phyloP scores from a whole-genome alignment of 2,329 filamentous ascomycete genomes.

The Sarocladiaceae sp. region DNA sequence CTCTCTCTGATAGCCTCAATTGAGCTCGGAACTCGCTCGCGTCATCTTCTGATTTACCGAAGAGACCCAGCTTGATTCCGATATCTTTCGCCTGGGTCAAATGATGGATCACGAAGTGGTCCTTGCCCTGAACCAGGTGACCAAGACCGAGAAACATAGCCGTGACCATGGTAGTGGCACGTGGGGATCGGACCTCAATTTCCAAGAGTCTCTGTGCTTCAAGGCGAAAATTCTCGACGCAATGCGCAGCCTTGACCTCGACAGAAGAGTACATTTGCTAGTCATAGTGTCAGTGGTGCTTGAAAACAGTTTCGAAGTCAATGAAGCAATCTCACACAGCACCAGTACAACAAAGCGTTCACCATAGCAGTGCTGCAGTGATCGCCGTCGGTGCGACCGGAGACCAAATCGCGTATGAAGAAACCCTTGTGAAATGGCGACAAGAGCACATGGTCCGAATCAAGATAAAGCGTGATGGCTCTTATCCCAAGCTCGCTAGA shows the following conservation, averaged over 20 bases:
- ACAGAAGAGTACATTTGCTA: constrained; percentile 30
- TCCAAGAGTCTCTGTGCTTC: constrained; percentile 22
- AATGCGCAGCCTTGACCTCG: constrained; percentile 16
- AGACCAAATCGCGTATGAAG: constrained; percentile 28
- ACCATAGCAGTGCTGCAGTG: constrained; percentile 28
- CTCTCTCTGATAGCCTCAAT: neutral
- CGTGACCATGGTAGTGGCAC: constrained; percentile 22
- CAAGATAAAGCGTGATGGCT: constrained; percentile 29
- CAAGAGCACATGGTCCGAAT: constrained; percentile 32
- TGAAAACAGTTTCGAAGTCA: neutral
- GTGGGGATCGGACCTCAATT: constrained; percentile 15
- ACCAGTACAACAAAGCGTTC: constrained; percentile 26
- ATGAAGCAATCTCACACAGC: constrained; percentile 23
- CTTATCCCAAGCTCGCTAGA: constrained; percentile 22
- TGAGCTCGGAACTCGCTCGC: constrained; percentile 1
- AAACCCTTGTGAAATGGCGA: constrained; percentile 27
- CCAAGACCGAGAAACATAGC: constrained; percentile 27
- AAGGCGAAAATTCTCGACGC: constrained; percentile 17
- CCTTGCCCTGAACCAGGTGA: constrained; percentile 26
- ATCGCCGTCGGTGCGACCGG: constrained; percentile 4
- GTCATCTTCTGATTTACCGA: constrained; percentile 15
- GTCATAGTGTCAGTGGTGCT: neutral
- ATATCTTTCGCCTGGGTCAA: constrained; percentile 22
- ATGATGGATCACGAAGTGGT: constrained; percentile 26
- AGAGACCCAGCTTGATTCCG: constrained; percentile 23